Evolutionary conservation across 1,139 yeast species (phyloP).

Genomic region (Geotrichum citri-aurantii): DNA sequence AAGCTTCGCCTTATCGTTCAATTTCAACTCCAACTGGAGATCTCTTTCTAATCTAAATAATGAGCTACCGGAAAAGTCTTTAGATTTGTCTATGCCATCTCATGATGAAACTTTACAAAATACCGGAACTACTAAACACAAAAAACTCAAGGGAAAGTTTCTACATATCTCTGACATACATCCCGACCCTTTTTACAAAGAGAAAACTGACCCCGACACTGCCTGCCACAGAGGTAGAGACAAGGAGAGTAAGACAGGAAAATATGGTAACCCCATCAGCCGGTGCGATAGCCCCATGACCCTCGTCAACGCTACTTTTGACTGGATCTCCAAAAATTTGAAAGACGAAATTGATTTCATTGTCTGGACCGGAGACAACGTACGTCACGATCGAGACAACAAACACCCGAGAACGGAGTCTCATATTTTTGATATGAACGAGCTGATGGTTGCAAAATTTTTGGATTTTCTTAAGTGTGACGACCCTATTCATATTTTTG

Average conservation of each 20-base stretch:
- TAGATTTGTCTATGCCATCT: not conserved
- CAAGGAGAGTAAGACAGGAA: conserved; percentile 21
- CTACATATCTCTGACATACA: conserved; percentile 79
- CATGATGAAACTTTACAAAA: not conserved
- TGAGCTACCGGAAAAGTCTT: not conserved
- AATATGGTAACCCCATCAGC: conserved; percentile 18
- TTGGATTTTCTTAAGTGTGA: conserved; percentile 47
- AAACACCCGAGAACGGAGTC: conserved; percentile 61
- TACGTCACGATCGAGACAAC: conserved; percentile 80
- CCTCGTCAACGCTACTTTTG: conserved; percentile 55
- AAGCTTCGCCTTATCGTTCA: not conserved
- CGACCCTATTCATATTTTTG: conserved; percentile 33
- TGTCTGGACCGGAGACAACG: conserved; percentile 87
- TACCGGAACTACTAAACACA: not conserved
- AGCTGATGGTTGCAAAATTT: conserved; percentile 52
- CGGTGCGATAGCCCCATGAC: conserved; percentile 56
- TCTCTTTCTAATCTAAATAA: not conserved
- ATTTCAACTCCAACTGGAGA: not conserved
- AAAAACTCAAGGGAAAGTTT: conserved; percentile 49
- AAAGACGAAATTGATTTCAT: conserved; percentile 76
- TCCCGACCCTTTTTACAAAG: conserved; percentile 64
- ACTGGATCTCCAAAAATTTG: conserved; percentile 59
- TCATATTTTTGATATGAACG: conserved; percentile 65
- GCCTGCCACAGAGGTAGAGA: conserved; percentile 54
- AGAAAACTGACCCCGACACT: conserved; percentile 45